Evolutionary conservation across 164 flowering plant genomes (phyloP), one percentile per base, ranked within the genome.

Genomic region (Vitis cinerea): DNA sequence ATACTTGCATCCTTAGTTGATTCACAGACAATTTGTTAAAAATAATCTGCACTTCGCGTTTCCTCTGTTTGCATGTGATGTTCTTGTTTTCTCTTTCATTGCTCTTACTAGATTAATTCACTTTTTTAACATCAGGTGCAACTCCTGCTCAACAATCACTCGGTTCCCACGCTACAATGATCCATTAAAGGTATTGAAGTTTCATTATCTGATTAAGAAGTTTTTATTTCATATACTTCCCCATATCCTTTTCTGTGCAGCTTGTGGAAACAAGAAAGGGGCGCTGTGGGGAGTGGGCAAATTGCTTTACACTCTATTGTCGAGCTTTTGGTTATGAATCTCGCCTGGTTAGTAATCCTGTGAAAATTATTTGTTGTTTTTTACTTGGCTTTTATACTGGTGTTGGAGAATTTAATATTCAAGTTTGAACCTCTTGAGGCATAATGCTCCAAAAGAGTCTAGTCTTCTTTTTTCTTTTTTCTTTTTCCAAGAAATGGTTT

Each of bases 221-320:
- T 49, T 52, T 57, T n/a, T 66, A 8, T 61, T 66, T 29, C 48
- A 56, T 72, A 17, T n/a, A 61, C 14, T 50, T 8, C 29, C 61
- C 11, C 59, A 4, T 64, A 63, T 68, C 11, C 30, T 63, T 54
- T 55, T 10, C 8, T 17, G 7, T 78, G 72, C 86, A 95, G 99
- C 97, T 95, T 65, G 61, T 93, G 55, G 98, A 95, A 80, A 95
- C 99, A 71, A 86, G 89, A 75, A 86, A 75, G 71, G 99, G 99
- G 3, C 94, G 97, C 13, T 95, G 99, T 78, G 99, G 99, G 71
- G 99, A 95, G 79, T 95, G 98, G 98, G 99, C 97, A 59, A 95
- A 95, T 82, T 95, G 98, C 86, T 95, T 93, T 80, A 93, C 98
- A 4, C 86, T 93, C 60, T 95, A 93, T 73, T 95, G 99, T 70